Base-by-base conservation (phyloP, 371 early-diverging fungal species). In the Mortierella sp. region DNA sequence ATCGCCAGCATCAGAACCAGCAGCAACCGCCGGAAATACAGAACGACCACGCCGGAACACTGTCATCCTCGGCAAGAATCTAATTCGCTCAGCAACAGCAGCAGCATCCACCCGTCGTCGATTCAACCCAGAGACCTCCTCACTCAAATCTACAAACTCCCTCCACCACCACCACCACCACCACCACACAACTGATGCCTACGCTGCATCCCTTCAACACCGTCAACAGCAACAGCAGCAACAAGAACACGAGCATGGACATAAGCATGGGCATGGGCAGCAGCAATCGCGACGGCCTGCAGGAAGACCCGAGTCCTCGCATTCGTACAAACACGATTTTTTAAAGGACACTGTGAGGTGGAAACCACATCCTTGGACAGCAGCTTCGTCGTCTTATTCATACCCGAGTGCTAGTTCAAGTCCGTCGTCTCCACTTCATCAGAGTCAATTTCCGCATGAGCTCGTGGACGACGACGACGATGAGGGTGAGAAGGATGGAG, bases 251-350 rank as follows among this genome's bases (percentile, higher is more conserved):
- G n/a, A n/a, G n/a, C n/a, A n/a, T n/a, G n/a, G n/a, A n/a, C n/a
- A n/a, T n/a, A n/a, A n/a, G 43, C 28, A 28, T 57, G 57, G 4
- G 57, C 28, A 57, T 26, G 57, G 57, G 14, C 0, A 76, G n/a
- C 48, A 21, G 3, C 70, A 69, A 6, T 70, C 61, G 64, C 43
- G 54, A 31, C 71, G 21, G 13, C 26, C 55, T 44, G 37, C 59
- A 51, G 46, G 77, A 53, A 72, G 82, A 24, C 72, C 69, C 1
- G 78, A 70, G 37, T 75, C 61, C 34, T 61, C 76, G 13, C 78
- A 78, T n/a, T 83, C 83, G 5, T 83, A 80, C 40, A 80, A 77
- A 4, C 77, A 83, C 8, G 83, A 83, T n/a, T 83, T 83, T n/a
- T n/a, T n/a, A n/a, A n/a, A n/a, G n/a, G n/a, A n/a, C n/a, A 57